Evolutionary conservation across 2,329 filamentous ascomycete species (phyloP).

Genomic region (Chrysoporthe deuterocubensis): DNA sequence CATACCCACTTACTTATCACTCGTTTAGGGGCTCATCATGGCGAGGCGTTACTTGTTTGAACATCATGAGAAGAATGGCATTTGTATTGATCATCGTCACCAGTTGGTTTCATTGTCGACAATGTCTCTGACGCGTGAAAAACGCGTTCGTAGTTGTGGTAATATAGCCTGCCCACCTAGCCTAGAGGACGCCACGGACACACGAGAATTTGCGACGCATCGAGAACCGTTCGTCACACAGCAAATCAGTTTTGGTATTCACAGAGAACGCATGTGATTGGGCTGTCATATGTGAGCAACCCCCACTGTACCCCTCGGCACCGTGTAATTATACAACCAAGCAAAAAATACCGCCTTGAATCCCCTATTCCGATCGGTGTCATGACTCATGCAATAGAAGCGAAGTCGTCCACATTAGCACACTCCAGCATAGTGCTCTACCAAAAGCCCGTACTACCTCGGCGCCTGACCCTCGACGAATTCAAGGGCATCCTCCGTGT

Average conservation of each 20-base stretch:
- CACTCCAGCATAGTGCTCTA: constrained; percentile 8
- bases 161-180: neutral
- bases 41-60: neutral
- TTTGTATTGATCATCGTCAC: neutral
- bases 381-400: constrained; percentile 18
- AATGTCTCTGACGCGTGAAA: neutral
- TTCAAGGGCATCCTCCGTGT: constrained; percentile 82
- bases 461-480: constrained; percentile 86
- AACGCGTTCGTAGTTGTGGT: neutral
- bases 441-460: constrained; percentile 31
- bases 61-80: neutral
- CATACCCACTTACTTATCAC: neutral
- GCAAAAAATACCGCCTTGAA: constrained; percentile 16
- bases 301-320: constrained; percentile 1
- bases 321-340: constrained; percentile 17
- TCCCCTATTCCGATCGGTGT: constrained; percentile 6
- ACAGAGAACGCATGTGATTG: constrained; percentile 13
- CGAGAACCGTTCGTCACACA: neutral
- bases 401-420: constrained; percentile 9
- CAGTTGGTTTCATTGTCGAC: neutral
- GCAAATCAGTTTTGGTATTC: constrained; percentile 9
- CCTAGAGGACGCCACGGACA: neutral
- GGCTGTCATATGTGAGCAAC: constrained; percentile 11
- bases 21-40: constrained; percentile 3
- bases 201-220: neutral